phyloP scores from a whole-genome alignment of 805 yeast genomes.

The Zygosaccharomyces bailii region DNA sequence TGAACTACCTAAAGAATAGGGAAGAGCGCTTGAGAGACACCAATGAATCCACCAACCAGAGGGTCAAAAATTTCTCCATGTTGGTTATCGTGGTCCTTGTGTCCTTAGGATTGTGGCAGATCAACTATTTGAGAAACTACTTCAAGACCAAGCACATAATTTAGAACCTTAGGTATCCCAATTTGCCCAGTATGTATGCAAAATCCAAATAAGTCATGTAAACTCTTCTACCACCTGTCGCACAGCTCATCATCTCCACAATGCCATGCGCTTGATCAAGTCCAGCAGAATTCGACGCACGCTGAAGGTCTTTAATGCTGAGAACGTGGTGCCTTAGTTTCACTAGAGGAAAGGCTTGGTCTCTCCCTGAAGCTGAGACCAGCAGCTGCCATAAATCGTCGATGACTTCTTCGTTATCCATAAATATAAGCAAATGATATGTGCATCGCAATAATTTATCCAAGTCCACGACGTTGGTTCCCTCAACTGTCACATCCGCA shows the following conservation, averaged over 20 bases:
- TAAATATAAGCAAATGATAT: conserved; percentile 40
- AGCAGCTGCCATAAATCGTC: conserved; percentile 43
- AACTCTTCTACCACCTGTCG: conserved; percentile 38
- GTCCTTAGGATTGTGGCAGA: conserved; percentile 87
- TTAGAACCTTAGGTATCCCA: conserved; percentile 43
- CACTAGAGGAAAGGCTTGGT: conserved; percentile 22
- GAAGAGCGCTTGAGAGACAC: conserved; percentile 95
- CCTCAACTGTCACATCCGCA: conserved; percentile 38
- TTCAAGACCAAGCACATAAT: conserved; percentile 83
- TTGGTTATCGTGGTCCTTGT: conserved; percentile 64
- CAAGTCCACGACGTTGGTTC: conserved; percentile 46
- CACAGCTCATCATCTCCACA: conserved; percentile 46
- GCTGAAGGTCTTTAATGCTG: conserved; percentile 39
- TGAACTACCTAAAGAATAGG: conserved; percentile 79
- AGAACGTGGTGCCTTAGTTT: conserved; percentile 27
- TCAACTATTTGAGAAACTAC: conserved; percentile 85
- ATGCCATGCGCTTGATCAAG: conserved; percentile 35
- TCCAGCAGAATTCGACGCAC: conserved; percentile 34
- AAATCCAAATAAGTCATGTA: conserved; percentile 45
- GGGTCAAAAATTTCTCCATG: conserved; percentile 85
- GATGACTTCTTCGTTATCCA: conserved; percentile 38
- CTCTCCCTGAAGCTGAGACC: conserved; percentile 27
- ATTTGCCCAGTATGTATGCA: conserved; percentile 46
- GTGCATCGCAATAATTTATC: conserved; percentile 43
- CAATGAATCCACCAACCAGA: conserved; percentile 90